These are phyloP conservation scores for Thelonectria rubi DNA, from an alignment of 2,329 filamentous ascomycete genomes.

Conservation along the genomic window DNA sequence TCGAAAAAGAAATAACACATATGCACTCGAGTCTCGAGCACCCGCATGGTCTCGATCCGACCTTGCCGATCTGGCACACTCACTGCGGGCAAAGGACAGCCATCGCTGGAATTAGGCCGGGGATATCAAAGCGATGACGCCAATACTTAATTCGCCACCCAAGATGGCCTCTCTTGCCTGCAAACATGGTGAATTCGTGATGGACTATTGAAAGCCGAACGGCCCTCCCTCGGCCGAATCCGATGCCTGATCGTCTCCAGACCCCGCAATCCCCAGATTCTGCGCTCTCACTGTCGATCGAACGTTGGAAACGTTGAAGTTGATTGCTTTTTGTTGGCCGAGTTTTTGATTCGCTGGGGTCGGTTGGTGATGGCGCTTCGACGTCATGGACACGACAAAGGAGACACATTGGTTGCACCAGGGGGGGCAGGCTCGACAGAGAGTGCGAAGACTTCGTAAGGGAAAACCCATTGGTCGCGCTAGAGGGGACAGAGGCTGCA, in stretches of 20 bases:
- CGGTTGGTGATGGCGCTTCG: neutral
- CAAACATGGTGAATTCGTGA: neutral
- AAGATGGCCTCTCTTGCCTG: neutral
- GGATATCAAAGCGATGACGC: neutral
- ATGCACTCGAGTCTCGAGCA: too few relatives aligned
- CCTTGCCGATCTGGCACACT: neutral
- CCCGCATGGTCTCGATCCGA: neutral
- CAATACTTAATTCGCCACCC: neutral
- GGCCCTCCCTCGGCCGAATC: constrained; percentile 35
- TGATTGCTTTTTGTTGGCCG: neutral
- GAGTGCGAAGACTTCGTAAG: too few relatives aligned
- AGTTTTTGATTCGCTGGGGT: neutral
- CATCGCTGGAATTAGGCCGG: neutral
- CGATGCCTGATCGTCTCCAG: constrained; percentile 2
- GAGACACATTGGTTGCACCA: too few relatives aligned
- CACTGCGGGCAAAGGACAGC: neutral
- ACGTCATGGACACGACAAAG: neutral
- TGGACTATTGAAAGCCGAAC: constrained; percentile 17
- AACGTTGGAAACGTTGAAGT: neutral
- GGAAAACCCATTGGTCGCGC: too few relatives aligned
- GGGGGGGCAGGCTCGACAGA: too few relatives aligned
- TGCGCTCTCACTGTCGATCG: neutral
- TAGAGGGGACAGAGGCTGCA: too few relatives aligned
- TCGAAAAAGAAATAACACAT: neutral
- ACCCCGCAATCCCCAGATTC: constrained; percentile 21